Evolutionary conservation across 306 rosid genomes (phyloP).

Genomic region (Quercus berberidifolia): DNA sequence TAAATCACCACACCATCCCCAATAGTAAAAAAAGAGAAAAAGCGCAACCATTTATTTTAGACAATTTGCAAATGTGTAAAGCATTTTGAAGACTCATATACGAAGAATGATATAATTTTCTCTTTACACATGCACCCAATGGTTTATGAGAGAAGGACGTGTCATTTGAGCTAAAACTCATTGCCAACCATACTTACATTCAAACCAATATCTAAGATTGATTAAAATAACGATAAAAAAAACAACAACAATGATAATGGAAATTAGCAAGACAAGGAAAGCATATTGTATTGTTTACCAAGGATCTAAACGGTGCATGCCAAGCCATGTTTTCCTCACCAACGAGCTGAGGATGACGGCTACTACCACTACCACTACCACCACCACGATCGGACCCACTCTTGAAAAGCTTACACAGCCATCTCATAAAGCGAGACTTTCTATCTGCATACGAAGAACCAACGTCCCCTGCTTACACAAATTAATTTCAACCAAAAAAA

Average conservation of each 20-base stretch:
- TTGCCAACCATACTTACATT: background rate
- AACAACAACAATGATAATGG: background rate
- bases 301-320: slow-evolving; percentile 62
- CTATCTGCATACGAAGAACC: slow-evolving; percentile 75
- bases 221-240: background rate
- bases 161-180: no score
- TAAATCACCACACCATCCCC: background rate
- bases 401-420: slow-evolving; percentile 82
- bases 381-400: slow-evolving; percentile 55
- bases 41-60: no score
- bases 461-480: slow-evolving; percentile 70
- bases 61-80: background rate
- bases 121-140: no score
- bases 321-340: slow-evolving; percentile 68
- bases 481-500: slow-evolving; percentile 5
- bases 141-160: no score
- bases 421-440: slow-evolving; percentile 90
- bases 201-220: background rate
- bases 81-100: background rate
- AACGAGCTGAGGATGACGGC: slow-evolving; percentile 52
- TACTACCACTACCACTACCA: slow-evolving; percentile 18
- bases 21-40: background rate
- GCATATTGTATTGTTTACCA: slow-evolving; percentile 39
- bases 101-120: background rate
- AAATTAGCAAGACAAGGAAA: background rate